Evolutionary conservation across 176 grass and related monocot species (phyloP), one percentile per base, ranked within the genome.

Genomic region (Hordeum marinum): DNA sequence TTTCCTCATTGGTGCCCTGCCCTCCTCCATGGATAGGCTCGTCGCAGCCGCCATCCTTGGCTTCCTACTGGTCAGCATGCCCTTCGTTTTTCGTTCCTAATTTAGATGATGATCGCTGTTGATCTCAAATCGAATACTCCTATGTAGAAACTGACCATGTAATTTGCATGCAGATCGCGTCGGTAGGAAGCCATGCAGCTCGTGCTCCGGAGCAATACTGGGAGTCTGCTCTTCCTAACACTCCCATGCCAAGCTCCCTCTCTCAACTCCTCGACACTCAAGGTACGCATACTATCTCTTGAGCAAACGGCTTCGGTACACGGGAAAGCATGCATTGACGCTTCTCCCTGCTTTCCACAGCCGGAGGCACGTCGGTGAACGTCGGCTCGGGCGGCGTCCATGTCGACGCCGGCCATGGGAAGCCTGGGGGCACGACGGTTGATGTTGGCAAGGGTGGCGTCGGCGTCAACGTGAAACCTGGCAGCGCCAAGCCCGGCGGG

Each of bases 241-340:
- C 88, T 26, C 85, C 88, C 76, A 95, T 95, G 87, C 93, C 88
- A 5, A 81, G 70, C 41, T 84, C 93, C 60, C 82, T 95, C 79
- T 83, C 80, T 43, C 83, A 84, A 46, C 85, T 85, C 21, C 84
- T 94, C 9, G 75, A 41, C 41, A 36, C 82, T 23, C 75, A 20
- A 72, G 84, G 90, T 92, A 82, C 12, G n/a, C 3, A 5, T 50
- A 50, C 32, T 15, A 35, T 50, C 17, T 36, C 29, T 39, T 11
- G 35, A 52, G 45, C 27, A 78, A 6, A 20, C 50, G 39, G 3
- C 39, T 85, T 76, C 17, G 4, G 6, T n/a, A 58, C 24, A 18
- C 37, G 7, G 18, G 17, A 21, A 21, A 57, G 18, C 52, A 57
- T 57, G 18, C 52, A 57, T 57, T 45, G n/a, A 20, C 58, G 27